Evolutionary conservation across 2,329 filamentous ascomycete genomes (phyloP), one percentile per base, ranked within the genome.

Genomic region (Zopfia rhizophila): DNA sequence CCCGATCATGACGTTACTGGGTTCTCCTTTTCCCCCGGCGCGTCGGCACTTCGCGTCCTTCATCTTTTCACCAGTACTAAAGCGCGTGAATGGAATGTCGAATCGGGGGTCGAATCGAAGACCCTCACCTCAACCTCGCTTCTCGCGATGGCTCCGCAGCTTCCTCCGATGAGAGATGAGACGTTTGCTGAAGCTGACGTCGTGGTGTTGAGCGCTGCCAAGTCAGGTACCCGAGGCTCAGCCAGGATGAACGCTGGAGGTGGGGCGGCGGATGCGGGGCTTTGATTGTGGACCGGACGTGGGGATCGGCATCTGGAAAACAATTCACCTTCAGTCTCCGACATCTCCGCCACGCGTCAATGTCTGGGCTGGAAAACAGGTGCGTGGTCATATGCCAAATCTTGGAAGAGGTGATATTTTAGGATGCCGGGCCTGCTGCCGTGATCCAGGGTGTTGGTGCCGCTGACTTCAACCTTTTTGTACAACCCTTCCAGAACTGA

Each of bases 381-480:
- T 30, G 7, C 7, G 12, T 30, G 7, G 28, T 30, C 13, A 13
- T 13, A 16, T 13, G 28, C 28, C 13, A 30, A 30, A 28, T 13
- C 25, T 28, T 28, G 25, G 28, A 30, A 30, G 28, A 14, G 28
- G 28, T 13, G 28, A 21, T 41, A 45, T 38, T 24, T 47, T 50
- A 51, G 50, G 25, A 51, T 59, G 53, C 56, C 56, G 56, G 31
- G n/a, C 40, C 41, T 48, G 48, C 51, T 55, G 48, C 56, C 56
- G 54, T 45, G 43, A 33, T 17, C 56, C 40, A 38, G 17, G 48
- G 31, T 13, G 27, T 14, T 31, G 39, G 27, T 33, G 30, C 39
- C 31, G 21, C 13, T 36, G 28, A 27, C 38, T 36, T n/a, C 17
- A 16, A 7, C 38, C 28, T 29, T 23, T 49, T 45, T n/a, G n/a